These are phyloP conservation scores for Aspergillus sp. DNA, from an alignment of 2,329 filamentous ascomycete genomes.

Conservation along the genomic window DNA sequence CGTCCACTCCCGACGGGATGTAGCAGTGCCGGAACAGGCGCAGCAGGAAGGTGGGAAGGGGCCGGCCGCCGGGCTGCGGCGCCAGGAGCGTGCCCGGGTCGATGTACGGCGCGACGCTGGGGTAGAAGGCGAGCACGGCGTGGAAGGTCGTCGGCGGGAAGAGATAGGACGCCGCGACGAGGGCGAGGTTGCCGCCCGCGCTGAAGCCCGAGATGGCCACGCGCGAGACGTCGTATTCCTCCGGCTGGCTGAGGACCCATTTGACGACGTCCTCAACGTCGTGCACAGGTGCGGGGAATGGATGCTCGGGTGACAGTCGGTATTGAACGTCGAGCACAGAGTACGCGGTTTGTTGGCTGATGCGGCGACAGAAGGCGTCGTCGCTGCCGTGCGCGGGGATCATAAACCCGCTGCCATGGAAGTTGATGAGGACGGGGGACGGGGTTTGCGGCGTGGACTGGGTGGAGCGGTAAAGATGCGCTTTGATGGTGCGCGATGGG, in stretches of 20 bases:
- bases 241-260: conserved; percentile 28
- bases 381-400: conserved; percentile 27
- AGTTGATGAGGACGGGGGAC: conserved; percentile 25
- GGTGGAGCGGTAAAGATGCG: conserved; percentile 24
- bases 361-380: conserved; percentile 23
- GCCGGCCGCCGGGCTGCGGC: background rate
- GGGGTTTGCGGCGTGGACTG: conserved; percentile 2
- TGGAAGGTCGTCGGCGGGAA: conserved; percentile 18
- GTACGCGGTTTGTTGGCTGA: conserved; percentile 22
- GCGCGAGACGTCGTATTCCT: conserved; percentile 26
- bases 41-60: conserved; percentile 13
- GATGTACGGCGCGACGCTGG: conserved; percentile 18
- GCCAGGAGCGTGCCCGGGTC: background rate
- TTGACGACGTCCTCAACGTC: conserved; percentile 34
- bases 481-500: conserved; percentile 24
- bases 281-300: conserved; percentile 37
- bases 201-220: conserved; percentile 41
- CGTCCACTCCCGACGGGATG: conserved; percentile 10
- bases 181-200: conserved; percentile 36
- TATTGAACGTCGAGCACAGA: conserved; percentile 38
- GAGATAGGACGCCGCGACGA: conserved; percentile 8
- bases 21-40: conserved; percentile 25
- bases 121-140: conserved; percentile 30
- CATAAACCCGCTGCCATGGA: conserved; percentile 29
- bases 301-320: conserved; percentile 37